phyloP scores from a whole-genome alignment of 1,284 basidiomycete genomes.

The Moesziomyces parantarcticus region DNA sequence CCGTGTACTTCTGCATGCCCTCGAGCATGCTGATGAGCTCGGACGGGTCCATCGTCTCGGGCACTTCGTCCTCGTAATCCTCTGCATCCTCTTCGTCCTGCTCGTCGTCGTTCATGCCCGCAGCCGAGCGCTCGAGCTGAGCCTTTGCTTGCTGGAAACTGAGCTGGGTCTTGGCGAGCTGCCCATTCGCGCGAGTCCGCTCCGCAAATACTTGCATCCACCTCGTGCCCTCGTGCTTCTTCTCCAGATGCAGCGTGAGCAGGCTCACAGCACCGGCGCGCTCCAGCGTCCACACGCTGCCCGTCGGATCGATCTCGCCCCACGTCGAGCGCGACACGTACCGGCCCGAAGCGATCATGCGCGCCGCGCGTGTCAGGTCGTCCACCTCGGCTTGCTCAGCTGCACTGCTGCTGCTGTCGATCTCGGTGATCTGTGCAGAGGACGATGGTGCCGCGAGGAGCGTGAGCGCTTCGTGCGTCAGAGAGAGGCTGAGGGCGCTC shows the following conservation, averaged over 20 bases:
- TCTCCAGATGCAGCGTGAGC: conserved; percentile 60
- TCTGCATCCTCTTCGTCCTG: conserved; percentile 52
- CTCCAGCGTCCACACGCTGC: conserved; percentile 59
- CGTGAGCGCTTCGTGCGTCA: conserved; percentile 69
- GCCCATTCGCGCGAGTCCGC: conserved; percentile 9
- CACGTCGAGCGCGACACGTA: conserved; percentile 53
- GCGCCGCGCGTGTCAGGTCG: conserved; percentile 25
- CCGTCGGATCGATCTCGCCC: conserved; percentile 52
- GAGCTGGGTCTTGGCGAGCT: conserved; percentile 13
- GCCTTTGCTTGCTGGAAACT: conserved; percentile 31
- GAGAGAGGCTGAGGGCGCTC: conserved; percentile 76
- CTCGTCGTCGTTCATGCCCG: conserved; percentile 5
- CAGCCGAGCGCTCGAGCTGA: conserved; percentile 8
- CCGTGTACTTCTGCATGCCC: conserved; percentile 84
- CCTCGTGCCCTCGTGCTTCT: conserved; percentile 73
- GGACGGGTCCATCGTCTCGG: conserved; percentile 87
- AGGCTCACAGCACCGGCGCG: conserved; percentile 19
- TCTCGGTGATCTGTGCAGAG: conserved; percentile 72
- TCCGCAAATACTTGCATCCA: conserved; percentile 83
- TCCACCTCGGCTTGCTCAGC: conserved; percentile 7
- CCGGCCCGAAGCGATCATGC: conserved; percentile 33
- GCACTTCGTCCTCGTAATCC: conserved; percentile 75
- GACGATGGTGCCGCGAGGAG: conserved; percentile 7
- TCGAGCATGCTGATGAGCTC: conserved; percentile 83
- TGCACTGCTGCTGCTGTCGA: background rate